Evolutionary conservation across 768 basidiomycete genomes (phyloP).

Genomic region (Amanita inopinata): DNA sequence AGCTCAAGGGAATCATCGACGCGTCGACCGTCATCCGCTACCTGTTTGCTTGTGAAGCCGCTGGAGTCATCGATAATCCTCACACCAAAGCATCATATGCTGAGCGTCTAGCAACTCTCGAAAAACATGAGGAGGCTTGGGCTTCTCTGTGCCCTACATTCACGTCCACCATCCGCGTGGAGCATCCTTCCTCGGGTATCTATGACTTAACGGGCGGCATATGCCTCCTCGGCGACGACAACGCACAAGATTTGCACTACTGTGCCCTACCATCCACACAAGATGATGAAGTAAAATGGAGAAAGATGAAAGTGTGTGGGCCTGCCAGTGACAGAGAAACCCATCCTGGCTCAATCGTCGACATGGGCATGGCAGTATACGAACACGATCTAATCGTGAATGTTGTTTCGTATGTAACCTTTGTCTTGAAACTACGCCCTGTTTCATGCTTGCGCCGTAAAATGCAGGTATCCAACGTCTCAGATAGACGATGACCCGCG

Average conservation of each 20-base stretch:
- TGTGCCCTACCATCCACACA: conserved; percentile 21
- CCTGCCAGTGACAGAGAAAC: background rate
- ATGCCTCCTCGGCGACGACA: conserved; percentile 27
- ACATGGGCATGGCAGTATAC: conserved; percentile 31
- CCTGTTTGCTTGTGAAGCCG: conserved; percentile 16
- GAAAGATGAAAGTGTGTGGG: conserved; percentile 17
- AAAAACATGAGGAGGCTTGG: conserved; percentile 23
- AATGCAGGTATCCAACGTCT: no score
- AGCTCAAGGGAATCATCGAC: conserved; percentile 18
- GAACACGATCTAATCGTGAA: conserved; percentile 37
- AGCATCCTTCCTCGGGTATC: conserved; percentile 24
- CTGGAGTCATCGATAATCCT: conserved; percentile 22
- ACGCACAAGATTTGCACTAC: conserved; percentile 21
- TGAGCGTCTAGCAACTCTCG: conserved; percentile 20
- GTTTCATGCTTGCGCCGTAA: background rate
- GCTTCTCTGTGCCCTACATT: conserved; percentile 17
- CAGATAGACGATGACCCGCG: background rate
- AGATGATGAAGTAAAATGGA: conserved; percentile 21
- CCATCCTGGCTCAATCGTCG: conserved; percentile 20
- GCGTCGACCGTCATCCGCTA: conserved; percentile 24
- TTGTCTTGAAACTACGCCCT: background rate
- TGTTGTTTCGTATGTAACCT: conserved; percentile 27
- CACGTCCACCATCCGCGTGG: conserved; percentile 17
- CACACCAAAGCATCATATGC: conserved; percentile 14
- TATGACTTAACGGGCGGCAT: conserved; percentile 33